Evolutionary conservation across 441 rosid species (phyloP), one percentile per base, ranked within the genome.

Genomic region (Pelargonium citronellum): DNA sequence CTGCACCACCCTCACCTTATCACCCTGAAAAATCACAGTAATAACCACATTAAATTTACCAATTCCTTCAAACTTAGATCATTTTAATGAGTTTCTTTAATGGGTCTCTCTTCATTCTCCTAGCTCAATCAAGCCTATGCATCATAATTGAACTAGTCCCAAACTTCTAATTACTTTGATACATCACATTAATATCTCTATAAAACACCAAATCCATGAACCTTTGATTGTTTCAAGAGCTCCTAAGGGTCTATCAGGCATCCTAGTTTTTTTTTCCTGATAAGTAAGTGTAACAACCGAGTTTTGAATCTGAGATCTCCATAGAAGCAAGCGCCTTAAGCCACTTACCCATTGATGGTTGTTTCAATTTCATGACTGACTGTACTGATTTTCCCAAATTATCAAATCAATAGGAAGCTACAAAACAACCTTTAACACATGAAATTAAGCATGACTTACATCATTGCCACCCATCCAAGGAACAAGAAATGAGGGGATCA

Each of bases 401-500:
- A 9, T 27, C 30, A 8, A 58, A 19, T 58, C 30, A 19, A 7
- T 20, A 58, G 3, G 22, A 19, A 9, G 63, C 63, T 58, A 58
- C 30, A 58, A 58, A 55, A 19, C 20, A 19, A 17, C 63, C 20
- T 58, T 34, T 34, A 27, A 27, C 30, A 27, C 2, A 27, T 27
- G 30, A 27, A 19, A 17, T 58, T 24, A 58, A 51, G 19, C 58
- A 13, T 16, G 41, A 78, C 97, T 87, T 78, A 95, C 99, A 81
- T 86, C 89, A 80, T 77, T 77, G 55, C 99, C 98, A 69, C 98
- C 99, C 98, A 95, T 95, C 79, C 88, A 75, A 69, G 97, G 98
- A 80, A 95, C 97, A 76, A 95, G 96, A 86, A 95, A 79, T 8
- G 99, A 85, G 73, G 99, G 99, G 72, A 95, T 95, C 99, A 95